These are phyloP conservation scores for Globisporangium cederbergense DNA, from an alignment of 352 stramenopile genomes.

Conservation along the genomic window DNA sequence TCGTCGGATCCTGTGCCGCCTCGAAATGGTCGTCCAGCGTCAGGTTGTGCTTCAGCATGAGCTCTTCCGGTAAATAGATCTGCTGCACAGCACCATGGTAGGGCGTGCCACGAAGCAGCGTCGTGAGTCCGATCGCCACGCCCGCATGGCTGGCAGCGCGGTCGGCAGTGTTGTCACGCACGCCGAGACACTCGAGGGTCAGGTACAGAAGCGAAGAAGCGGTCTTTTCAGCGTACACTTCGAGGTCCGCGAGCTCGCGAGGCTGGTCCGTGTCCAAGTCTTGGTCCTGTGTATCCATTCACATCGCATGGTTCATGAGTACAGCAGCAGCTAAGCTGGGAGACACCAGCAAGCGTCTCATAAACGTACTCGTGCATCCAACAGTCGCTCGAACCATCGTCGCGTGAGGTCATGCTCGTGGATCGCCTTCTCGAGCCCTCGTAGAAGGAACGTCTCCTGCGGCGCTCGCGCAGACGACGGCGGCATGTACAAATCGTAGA, in stretches of 20 bases:
- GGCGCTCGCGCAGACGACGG: constrained; percentile 9
- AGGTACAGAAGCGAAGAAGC: constrained; percentile 89
- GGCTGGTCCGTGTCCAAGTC: constrained; percentile 84
- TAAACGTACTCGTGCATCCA: constrained; percentile 72
- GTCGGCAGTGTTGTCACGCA: constrained; percentile 73
- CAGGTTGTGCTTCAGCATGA: constrained; percentile 73
- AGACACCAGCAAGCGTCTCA: not conserved
- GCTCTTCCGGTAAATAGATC: constrained; percentile 78
- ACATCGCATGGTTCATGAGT: not conserved
- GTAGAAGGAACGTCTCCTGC: constrained; percentile 63
- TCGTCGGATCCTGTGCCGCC: constrained; percentile 47
- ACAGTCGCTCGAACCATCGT: constrained; percentile 89
- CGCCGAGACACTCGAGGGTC: constrained; percentile 80
- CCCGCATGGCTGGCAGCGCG: constrained; percentile 82
- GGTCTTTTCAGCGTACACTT: constrained; percentile 86
- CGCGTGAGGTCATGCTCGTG: constrained; percentile 75
- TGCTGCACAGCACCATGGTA: constrained; percentile 66
- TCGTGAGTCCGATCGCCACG: constrained; percentile 82
- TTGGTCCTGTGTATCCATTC: constrained; percentile 36
- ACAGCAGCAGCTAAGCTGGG: not conserved
- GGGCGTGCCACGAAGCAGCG: constrained; percentile 70
- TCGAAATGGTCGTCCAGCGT: constrained; percentile 52
- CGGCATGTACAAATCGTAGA: constrained; percentile 65
- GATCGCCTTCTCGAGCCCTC: constrained; percentile 63
- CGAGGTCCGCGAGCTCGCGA: constrained; percentile 64